These are phyloP conservation scores for Flaveria robusta DNA, from an alignment of 129 eudicot species.

Conservation along the genomic window DNA sequence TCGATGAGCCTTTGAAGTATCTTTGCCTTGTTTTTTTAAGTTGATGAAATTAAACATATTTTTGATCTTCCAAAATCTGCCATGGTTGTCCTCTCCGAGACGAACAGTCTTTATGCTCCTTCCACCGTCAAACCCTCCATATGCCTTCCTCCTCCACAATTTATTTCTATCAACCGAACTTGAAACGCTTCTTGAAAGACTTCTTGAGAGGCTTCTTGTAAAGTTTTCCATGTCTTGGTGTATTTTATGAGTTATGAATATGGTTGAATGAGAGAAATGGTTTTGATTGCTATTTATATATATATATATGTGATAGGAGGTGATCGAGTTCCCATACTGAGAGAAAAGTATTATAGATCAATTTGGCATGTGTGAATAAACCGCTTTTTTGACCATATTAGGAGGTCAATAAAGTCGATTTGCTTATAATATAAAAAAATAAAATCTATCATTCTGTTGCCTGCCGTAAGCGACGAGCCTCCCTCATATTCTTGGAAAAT, in stretches of 20 bases:
- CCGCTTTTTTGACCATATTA: too few relatives aligned
- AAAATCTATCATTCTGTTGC: too few relatives aligned
- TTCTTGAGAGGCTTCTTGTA: slow-evolving; percentile 25
- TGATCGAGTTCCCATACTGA: too few relatives aligned
- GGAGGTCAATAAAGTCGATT: too few relatives aligned
- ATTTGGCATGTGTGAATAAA: too few relatives aligned
- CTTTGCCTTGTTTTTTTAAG: background rate
- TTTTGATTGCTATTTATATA: too few relatives aligned
- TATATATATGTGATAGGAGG: too few relatives aligned
- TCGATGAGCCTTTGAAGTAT: background rate
- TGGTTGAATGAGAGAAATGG: too few relatives aligned
- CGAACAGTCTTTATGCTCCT: slow-evolving; percentile 22
- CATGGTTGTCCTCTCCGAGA: slow-evolving; percentile 24
- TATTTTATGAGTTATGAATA: background rate
- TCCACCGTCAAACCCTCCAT: slow-evolving; percentile 23
- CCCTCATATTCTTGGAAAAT: too few relatives aligned
- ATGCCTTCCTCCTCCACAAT: slow-evolving; percentile 22
- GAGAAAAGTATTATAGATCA: too few relatives aligned
- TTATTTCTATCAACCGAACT: slow-evolving; percentile 20
- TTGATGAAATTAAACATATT: background rate
- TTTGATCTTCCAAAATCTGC: slow-evolving; percentile 13
- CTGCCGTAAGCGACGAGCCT: too few relatives aligned
- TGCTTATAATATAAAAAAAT: too few relatives aligned
- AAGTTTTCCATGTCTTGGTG: slow-evolving; percentile 21
- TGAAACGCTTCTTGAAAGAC: slow-evolving; percentile 26